These are phyloP conservation scores for Podospora appendiculata DNA, from an alignment of 495 filamentous ascomycete species.

Conservation along the genomic window DNA sequence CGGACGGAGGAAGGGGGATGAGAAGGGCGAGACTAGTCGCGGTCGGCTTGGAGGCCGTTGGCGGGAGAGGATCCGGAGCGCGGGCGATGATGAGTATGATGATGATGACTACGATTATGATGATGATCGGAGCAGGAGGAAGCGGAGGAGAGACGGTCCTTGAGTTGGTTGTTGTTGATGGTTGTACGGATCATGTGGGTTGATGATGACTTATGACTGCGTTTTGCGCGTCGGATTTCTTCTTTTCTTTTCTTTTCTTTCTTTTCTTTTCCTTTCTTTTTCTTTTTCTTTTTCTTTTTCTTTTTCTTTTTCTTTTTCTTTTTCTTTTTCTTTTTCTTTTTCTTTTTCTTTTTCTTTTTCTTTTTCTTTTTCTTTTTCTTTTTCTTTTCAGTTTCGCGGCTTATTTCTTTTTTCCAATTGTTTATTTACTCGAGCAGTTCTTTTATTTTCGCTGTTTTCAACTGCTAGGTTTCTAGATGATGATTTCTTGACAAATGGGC, in stretches of 20 bases:
- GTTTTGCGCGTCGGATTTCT: slow-evolving; percentile 2
- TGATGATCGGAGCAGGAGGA: slow-evolving; percentile 8
- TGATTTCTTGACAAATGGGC: not conserved
- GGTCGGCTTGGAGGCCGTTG: not conserved
- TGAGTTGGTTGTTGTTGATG: not conserved
- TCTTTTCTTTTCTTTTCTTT: not conserved
- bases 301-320: not conserved
- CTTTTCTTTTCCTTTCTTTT: not conserved
- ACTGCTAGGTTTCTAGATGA: not conserved
- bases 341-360: not conserved
- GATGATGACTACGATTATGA: slow-evolving; percentile 12
- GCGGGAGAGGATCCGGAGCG: not conserved
- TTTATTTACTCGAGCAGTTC: not conserved
- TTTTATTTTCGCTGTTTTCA: not conserved
- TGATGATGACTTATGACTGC: slow-evolving; percentile 9
- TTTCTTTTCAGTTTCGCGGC: not conserved
- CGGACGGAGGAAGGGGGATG: not conserved
- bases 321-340: not conserved
- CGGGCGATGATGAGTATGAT: slow-evolving; percentile 1
- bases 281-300: not conserved
- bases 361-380: no score
- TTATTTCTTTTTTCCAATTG: not conserved
- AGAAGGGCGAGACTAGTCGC: not conserved
- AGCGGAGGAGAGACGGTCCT: slow-evolving; percentile 1
- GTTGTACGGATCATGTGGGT: not conserved